Evolutionary conservation across 2,329 filamentous ascomycete species (phyloP).

Genomic region (Alternaria sp.): DNA sequence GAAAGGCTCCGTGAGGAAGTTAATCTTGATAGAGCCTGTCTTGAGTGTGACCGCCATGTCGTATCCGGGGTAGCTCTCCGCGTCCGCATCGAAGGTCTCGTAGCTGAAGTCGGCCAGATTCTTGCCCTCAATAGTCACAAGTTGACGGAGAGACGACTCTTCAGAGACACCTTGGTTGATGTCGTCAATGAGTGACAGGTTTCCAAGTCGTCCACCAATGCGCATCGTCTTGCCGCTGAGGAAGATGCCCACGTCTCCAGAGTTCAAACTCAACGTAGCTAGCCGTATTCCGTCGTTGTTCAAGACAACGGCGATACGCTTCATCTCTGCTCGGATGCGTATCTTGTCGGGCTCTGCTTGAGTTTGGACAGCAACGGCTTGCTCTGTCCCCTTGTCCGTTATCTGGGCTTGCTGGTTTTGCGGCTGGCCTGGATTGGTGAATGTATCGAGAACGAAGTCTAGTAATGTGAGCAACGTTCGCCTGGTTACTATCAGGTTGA

Average conservation of each 20-base stretch:
- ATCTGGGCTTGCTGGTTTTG: conserved; percentile 45
- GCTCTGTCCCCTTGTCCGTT: conserved; percentile 38
- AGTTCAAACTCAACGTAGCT: conserved; percentile 89
- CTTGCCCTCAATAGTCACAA: conserved; percentile 94
- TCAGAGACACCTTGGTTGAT: conserved; percentile 88
- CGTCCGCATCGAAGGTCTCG: conserved; percentile 85
- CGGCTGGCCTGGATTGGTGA: conserved; percentile 69
- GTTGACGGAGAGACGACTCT: conserved; percentile 79
- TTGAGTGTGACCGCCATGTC: conserved; percentile 90
- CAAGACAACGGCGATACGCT: conserved; percentile 90
- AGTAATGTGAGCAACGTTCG: conserved; percentile 90
- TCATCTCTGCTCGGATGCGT: conserved; percentile 89
- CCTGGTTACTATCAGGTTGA: conserved; percentile 93
- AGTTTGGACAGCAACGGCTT: conserved; percentile 46
- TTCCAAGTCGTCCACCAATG: conserved; percentile 83
- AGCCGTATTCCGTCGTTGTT: conserved; percentile 98
- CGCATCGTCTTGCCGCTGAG: conserved; percentile 85
- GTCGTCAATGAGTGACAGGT: conserved; percentile 88
- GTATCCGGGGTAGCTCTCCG: conserved; percentile 86
- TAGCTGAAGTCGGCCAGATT: conserved; percentile 97
- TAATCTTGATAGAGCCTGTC: conserved; percentile 94
- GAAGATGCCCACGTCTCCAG: conserved; percentile 90
- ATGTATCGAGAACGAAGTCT: conserved; percentile 93
- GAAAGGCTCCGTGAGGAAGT: conserved; percentile 96
- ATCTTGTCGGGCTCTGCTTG: conserved; percentile 73